Conservation (phyloP, 306 rosid genomes). For the Cucurbita moschata region DNA sequence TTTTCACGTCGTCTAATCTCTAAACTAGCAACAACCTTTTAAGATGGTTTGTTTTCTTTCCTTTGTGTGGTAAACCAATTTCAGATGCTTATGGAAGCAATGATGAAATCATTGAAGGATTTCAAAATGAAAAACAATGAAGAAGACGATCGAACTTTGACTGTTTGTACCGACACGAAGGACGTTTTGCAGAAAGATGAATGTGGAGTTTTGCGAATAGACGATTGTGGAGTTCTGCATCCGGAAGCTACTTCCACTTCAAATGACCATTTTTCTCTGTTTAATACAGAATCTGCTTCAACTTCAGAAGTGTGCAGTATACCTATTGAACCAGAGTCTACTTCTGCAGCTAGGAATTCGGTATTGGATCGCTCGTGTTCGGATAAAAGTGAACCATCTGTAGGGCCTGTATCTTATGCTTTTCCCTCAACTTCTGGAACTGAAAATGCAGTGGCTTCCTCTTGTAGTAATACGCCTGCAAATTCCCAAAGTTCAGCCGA, state of each 20-base stretch:
- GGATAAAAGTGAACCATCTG: slow-evolving; percentile 13
- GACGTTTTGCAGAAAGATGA: slow-evolving; percentile 18
- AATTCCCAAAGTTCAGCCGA: slow-evolving; percentile 38
- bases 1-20: slow-evolving; percentile 7
- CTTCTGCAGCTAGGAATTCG: slow-evolving; percentile 18
- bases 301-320: slow-evolving; percentile 14
- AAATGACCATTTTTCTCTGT: slow-evolving; percentile 15
- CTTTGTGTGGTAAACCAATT: not conserved
- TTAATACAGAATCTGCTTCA: slow-evolving; percentile 21
- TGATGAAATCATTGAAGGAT: slow-evolving; percentile 49
- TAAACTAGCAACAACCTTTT: not conserved
- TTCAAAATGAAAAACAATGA: slow-evolving; percentile 28
- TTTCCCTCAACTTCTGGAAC: slow-evolving; percentile 24
- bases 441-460: slow-evolving; percentile 26
- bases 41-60: not conserved
- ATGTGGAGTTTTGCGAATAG: slow-evolving; percentile 16
- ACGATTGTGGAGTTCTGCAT: slow-evolving; percentile 15
- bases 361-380: slow-evolving; percentile 19
- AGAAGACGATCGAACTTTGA: slow-evolving; percentile 20
- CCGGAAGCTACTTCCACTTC: slow-evolving; percentile 16
- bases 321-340: slow-evolving; percentile 22
- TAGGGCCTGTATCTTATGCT: slow-evolving; percentile 10
- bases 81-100: slow-evolving; percentile 82
- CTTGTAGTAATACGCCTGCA: slow-evolving; percentile 20
- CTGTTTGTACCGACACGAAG: slow-evolving; percentile 13